Base-by-base conservation (phyloP, 345 rosid genomes). In the Pugionium cornutum region DNA sequence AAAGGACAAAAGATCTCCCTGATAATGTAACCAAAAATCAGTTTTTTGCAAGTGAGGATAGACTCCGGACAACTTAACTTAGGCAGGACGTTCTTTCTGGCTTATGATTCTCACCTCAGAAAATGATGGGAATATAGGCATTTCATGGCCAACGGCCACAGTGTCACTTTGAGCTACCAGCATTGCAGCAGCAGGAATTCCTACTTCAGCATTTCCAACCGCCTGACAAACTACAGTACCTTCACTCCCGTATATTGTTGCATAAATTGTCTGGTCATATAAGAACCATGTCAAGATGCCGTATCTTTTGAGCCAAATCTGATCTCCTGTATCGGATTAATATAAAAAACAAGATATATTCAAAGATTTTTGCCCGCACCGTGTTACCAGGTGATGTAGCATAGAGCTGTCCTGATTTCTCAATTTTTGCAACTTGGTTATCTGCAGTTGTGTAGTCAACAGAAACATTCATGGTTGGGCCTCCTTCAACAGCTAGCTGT, bases 341-440 rank as follows among this genome's bases (percentile, higher is more conserved):
- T 61, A 55, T 33, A 67, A 63, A 73, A 47, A 27, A 47, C 29
- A 29, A 55, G 46, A 8, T 9, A n/a, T 55, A 49, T 18, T 34
- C 4, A 1, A 36, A 64, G 7, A 33, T 30, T 29, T 18, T 29
- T 56, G 50, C 58, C 69, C 89, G 70, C 81, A 92, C 98, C 62
- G 97, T 76, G 79, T 92, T 87, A 66, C 98, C 98, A 9, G 88
- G 89, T 65, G 92, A 86, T 74, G 77, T 78, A 53, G 89, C 95
- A 73, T 77, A 79, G 28, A 89, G 70, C 42, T 69, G 79, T 41
- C 97, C 98, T 9, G 83, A 78, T 75, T 66, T 73, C 53, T 92
- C 84, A 29, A 89, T 79, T 53, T 72, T 78, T 41, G 85, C 91
- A 67, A 86, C 78, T 52, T 59, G 57, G 68, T 84, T 80, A 76